These are phyloP conservation scores for Clarkia xantiana DNA, from an alignment of 345 rosid genomes.

Conservation along the genomic window DNA sequence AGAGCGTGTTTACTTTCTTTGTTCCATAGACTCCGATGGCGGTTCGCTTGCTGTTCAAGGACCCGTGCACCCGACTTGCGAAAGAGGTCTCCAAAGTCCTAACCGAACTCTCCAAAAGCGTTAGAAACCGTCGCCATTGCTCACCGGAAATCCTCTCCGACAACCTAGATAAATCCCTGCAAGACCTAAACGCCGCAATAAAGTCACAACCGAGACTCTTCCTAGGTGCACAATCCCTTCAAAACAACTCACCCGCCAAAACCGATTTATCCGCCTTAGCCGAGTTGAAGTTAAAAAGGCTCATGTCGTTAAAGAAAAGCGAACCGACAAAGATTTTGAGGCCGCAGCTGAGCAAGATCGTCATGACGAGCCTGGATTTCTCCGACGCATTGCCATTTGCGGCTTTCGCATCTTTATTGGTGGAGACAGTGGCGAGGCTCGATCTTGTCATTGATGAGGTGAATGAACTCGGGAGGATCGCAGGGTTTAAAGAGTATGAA, in stretches of 20 bases:
- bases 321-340: constrained; percentile 38
- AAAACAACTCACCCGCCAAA: constrained; percentile 19
- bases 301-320: constrained; percentile 8
- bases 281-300: constrained; percentile 43
- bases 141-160: constrained; percentile 70
- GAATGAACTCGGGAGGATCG: constrained; percentile 54
- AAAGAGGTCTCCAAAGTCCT: constrained; percentile 51
- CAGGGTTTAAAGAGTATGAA: constrained; percentile 45
- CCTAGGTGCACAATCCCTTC: constrained; percentile 46
- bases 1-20: too few relatives aligned
- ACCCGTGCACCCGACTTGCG: constrained; percentile 61
- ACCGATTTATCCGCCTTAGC: constrained; percentile 49
- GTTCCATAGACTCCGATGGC: constrained; percentile 63
- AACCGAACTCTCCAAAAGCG: constrained; percentile 45
- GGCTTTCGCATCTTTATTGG: constrained; percentile 64
- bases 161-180: constrained; percentile 59
- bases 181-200: constrained; percentile 58
- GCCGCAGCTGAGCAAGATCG: constrained; percentile 57
- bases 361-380: constrained; percentile 51
- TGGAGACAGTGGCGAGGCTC: constrained; percentile 64
- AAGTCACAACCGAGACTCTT: constrained; percentile 71
- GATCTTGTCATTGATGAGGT: constrained; percentile 58
- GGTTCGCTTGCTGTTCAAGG: constrained; percentile 53
- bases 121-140: constrained; percentile 49
- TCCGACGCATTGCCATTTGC: constrained; percentile 81